phyloP scores from a whole-genome alignment of 768 basidiomycete species.

The Hemileccinum rubropunctum region DNA sequence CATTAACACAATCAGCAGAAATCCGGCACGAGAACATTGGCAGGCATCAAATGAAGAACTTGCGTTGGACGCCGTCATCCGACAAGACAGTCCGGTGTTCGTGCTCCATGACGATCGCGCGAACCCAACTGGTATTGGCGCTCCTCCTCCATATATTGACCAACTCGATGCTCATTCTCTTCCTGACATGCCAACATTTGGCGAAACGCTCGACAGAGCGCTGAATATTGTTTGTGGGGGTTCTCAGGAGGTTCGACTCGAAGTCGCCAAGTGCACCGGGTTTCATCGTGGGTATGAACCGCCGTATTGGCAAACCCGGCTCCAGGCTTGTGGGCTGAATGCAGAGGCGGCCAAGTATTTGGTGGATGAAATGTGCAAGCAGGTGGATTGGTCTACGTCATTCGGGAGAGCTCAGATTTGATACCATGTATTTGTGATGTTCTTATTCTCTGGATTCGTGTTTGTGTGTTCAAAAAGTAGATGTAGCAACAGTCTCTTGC shows the following conservation, averaged over 20 bases:
- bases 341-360: conserved; percentile 13
- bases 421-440: background rate
- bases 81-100: conserved; percentile 23
- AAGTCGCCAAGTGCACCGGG: conserved; percentile 23
- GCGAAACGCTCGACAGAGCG: conserved; percentile 21
- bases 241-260: conserved; percentile 17
- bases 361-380: conserved; percentile 27
- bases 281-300: conserved; percentile 26
- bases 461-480: background rate
- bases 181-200: conserved; percentile 10
- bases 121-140: conserved; percentile 6
- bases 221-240: conserved; percentile 13
- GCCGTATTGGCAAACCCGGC: conserved; percentile 25
- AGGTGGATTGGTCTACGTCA: conserved; percentile 18
- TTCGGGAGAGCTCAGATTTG: background rate
- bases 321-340: conserved; percentile 22
- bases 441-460: background rate
- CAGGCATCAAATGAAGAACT: background rate
- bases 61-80: conserved; percentile 7
- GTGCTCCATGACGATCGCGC: conserved; percentile 2
- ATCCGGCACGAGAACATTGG: conserved; percentile 10
- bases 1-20: background rate
- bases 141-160: conserved; percentile 18
- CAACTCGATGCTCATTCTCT: conserved; percentile 2
- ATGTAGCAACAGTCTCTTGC: background rate